Evolutionary conservation across 768 basidiomycete genomes (phyloP).

Genomic region (Gymnopilus junonius): DNA sequence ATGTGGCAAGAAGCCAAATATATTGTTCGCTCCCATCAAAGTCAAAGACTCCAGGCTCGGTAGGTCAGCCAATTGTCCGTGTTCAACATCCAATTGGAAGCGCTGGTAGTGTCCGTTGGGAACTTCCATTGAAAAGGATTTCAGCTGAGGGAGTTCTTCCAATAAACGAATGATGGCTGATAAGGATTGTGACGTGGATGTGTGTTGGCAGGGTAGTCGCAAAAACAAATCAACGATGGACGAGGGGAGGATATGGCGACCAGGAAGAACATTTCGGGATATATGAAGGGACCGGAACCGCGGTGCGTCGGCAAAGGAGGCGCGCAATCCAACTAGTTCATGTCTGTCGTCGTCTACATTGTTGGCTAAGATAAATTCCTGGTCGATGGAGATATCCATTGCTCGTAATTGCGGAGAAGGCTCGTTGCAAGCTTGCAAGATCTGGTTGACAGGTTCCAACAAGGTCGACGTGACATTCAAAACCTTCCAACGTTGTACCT

Average conservation of each 20-base stretch:
- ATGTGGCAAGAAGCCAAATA: slow-evolving; percentile 35
- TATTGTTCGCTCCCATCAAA: slow-evolving; percentile 31
- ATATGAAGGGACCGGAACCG: slow-evolving; percentile 37
- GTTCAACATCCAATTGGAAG: slow-evolving; percentile 25
- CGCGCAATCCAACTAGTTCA: slow-evolving; percentile 31
- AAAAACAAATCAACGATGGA: slow-evolving; percentile 40
- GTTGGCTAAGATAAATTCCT: slow-evolving; percentile 30
- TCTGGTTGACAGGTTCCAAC: slow-evolving; percentile 40
- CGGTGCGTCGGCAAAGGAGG: slow-evolving; percentile 37
- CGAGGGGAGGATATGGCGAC: slow-evolving; percentile 33
- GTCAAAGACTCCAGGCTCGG: slow-evolving; percentile 30
- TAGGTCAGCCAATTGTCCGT: slow-evolving; percentile 22
- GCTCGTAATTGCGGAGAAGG: slow-evolving; percentile 39
- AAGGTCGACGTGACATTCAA: slow-evolving; percentile 44
- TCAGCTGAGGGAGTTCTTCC: slow-evolving; percentile 43
- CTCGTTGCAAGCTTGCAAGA: slow-evolving; percentile 41
- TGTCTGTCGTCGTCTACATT: slow-evolving; percentile 21
- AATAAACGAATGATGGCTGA: slow-evolving; percentile 36
- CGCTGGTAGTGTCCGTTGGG: slow-evolving; percentile 30
- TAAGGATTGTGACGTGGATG: slow-evolving; percentile 20
- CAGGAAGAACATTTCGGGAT: slow-evolving; percentile 38
- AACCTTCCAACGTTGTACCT: slow-evolving; percentile 46
- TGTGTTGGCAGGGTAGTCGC: slow-evolving; percentile 29
- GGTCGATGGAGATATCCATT: slow-evolving; percentile 34
- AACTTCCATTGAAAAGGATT: slow-evolving; percentile 44